Evolutionary conservation across 73 alveolate genomes (phyloP).

Genomic region (Symbiodinium pilosum): DNA sequence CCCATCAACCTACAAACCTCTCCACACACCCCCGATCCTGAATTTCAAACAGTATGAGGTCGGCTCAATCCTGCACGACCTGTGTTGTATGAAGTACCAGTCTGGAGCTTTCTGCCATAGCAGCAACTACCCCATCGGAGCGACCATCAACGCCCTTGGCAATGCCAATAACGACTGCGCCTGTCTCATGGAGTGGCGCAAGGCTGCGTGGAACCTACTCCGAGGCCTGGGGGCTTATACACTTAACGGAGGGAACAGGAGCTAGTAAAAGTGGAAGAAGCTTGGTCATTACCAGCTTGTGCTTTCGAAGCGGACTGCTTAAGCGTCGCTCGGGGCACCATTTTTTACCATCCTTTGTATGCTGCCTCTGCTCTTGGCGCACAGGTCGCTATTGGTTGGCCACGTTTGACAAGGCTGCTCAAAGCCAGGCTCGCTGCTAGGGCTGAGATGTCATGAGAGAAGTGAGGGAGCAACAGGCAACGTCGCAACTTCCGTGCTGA

Average conservation of each 20-base stretch:
- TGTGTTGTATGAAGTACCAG: slow-evolving; percentile 12
- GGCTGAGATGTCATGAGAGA: no score
- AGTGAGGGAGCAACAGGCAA: no score
- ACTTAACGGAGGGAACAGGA: no score
- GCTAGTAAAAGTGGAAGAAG: no score
- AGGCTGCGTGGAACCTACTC: slow-evolving; percentile 18
- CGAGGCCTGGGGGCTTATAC: no score
- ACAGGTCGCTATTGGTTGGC: slow-evolving; percentile 25
- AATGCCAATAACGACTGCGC: slow-evolving; percentile 14
- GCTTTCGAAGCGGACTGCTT: no score
- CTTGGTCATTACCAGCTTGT: no score
- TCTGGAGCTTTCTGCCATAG: slow-evolving; percentile 23
- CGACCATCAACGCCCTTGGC: slow-evolving; percentile 32
- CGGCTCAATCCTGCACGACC: slow-evolving; percentile 15
- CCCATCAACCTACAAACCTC: no score
- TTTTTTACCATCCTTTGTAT: neutral
- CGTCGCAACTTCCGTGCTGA: no score
- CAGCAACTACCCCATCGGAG: slow-evolving; percentile 37
- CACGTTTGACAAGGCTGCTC: neutral
- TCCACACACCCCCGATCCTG: no score
- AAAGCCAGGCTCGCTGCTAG: neutral
- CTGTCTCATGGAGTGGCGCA: slow-evolving; percentile 31
- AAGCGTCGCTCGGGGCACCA: no score
- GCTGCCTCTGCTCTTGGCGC: neutral
- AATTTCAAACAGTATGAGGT: neutral